phyloP scores from a whole-genome alignment of 441 rosid species.

The Metrosideros polymorpha region DNA sequence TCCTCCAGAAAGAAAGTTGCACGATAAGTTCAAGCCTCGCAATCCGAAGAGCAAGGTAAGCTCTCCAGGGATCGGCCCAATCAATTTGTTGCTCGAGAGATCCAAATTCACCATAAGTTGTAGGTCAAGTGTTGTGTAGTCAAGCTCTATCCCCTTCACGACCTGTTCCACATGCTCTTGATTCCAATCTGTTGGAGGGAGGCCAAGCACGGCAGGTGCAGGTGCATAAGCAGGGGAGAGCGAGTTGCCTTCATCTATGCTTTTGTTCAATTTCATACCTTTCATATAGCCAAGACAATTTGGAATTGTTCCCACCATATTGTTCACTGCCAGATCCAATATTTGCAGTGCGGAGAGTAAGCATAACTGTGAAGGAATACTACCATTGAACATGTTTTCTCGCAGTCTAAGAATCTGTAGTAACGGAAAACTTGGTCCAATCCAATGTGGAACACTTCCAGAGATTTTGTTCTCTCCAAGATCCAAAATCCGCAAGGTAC shows the following conservation, averaged over 20 bases:
- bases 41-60: not conserved
- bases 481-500: rapidly evolving
- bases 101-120: not conserved
- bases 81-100: not conserved
- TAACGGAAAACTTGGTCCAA: not conserved
- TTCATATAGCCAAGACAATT: not conserved
- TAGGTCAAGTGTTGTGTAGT: not conserved
- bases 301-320: not conserved
- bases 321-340: not conserved
- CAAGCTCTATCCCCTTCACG: not conserved
- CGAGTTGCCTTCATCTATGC: not conserved
- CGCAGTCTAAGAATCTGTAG: not conserved
- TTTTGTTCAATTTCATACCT: not conserved
- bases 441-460: not conserved
- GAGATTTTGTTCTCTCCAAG: not conserved
- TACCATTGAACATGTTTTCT: not conserved
- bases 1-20: not conserved
- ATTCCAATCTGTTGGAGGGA: not conserved
- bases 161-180: not conserved
- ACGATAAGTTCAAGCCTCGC: not conserved
- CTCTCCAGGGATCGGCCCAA: not conserved
- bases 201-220: not conserved
- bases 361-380: not conserved
- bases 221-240: rapidly evolving
- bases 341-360: not conserved